Base-by-base conservation (phyloP, 257 asterid species). In the Leptodermis oblonga region DNA sequence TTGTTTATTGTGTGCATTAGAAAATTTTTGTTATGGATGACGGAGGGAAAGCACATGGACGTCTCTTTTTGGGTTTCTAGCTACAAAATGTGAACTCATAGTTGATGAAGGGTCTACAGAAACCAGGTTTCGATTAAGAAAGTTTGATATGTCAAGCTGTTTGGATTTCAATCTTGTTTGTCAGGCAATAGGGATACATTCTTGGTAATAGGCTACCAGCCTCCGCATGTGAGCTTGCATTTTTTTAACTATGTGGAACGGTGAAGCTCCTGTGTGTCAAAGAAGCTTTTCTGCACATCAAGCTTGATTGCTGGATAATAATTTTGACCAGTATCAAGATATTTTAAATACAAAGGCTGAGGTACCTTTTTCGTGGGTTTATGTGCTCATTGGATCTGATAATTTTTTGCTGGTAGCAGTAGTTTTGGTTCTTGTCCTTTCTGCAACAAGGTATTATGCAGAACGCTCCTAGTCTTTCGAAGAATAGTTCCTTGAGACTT, bases 401-500 rank as follows among this genome's bases (percentile, higher is more conserved):
- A 66, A 58, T 63, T 67, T 67, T 52, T 72, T 33, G 54, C 67
- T n/a, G 55, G 67, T 80, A 70, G 87, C n/a, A n/a, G 61, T 63
- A 74, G 34, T 62, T 76, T 55, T n/a, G n/a, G 61, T 69, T 73
- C 68, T n/a, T 54, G 8, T 37, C 62, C 51, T 63, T 68, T 55
- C 67, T 69, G 56, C 33, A 63, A 48, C 58, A 76, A 72, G 64
- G 68, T 78, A 76, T 79, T 70, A 91, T 91, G 96, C 91, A 86
- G 92, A 87, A 88, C 73, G 80, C 83, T 78, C 89, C 77, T 72
- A 88, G 69, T 85, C 88, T 84, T 68, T 79, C 94, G 62, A 87
- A 79, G 86, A 85, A 79, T 73, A 87, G 75, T 80, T 90, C 99
- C 70, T 78, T 87, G 85, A 88, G 85, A 80, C 69, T 86, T 74